phyloP scores from a whole-genome alignment of 176 grass and related monocot species.

The Lolium rigidum region DNA sequence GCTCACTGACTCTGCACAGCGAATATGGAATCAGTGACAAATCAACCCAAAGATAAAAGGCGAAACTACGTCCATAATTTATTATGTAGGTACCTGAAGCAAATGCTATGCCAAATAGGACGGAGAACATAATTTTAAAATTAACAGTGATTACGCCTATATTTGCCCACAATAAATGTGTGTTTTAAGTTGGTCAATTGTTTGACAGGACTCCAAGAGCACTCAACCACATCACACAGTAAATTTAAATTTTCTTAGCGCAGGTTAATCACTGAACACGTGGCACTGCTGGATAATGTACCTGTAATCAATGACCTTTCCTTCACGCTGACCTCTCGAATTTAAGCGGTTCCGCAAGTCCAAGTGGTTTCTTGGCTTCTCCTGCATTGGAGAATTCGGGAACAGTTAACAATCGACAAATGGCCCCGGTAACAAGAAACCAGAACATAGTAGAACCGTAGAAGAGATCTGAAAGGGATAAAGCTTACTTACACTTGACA shows the following conservation, averaged over 20 bases:
- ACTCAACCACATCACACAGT: neutral
- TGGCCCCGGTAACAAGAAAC: neutral
- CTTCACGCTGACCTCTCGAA: constrained; percentile 91
- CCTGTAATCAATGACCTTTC: constrained; percentile 99
- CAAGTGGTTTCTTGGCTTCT: constrained; percentile 97
- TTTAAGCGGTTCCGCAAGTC: constrained; percentile 89
- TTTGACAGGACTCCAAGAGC: neutral
- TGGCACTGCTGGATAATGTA: constrained; percentile 3
- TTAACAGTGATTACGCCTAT: neutral
- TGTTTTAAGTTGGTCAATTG: neutral
- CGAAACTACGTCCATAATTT: constrained; percentile 2
- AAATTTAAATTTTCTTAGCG: neutral
- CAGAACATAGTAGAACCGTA: neutral
- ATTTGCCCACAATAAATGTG: neutral
- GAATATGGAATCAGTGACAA: constrained; percentile 14
- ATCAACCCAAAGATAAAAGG: constrained; percentile 20
- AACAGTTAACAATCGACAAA: neutral
- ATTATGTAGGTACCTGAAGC: neutral
- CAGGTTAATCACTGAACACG: neutral
- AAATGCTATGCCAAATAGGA: neutral
- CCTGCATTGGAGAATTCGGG: constrained; percentile 55
- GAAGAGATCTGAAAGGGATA: neutral
- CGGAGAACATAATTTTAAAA: neutral
- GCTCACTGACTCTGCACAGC: constrained; percentile 80
- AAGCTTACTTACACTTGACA: constrained; percentile 69